Evolutionary conservation across 176 grass and related monocot species (phyloP).

Genomic region (Elaeis guineensis): DNA sequence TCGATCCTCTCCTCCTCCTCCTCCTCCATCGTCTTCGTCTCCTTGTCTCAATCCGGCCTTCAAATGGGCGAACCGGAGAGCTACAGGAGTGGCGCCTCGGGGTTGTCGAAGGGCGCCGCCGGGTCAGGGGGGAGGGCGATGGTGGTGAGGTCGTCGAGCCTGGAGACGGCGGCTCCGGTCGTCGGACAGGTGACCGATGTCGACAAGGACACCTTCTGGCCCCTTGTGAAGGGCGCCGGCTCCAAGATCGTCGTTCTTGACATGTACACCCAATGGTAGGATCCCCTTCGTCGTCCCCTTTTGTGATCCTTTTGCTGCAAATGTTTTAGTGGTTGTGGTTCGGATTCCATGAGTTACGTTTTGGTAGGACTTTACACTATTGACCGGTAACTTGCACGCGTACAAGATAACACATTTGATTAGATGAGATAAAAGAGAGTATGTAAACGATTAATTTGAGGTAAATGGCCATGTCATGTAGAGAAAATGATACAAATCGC

Average conservation of each 20-base stretch:
- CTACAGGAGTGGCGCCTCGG: slow-evolving; percentile 9
- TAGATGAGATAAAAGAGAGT: too few species aligned
- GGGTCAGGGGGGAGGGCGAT: neutral
- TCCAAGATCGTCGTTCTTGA: slow-evolving; percentile 81
- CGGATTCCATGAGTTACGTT: too few species aligned
- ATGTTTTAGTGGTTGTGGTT: too few species aligned
- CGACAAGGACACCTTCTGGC: slow-evolving; percentile 94
- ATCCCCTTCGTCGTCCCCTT: too few species aligned
- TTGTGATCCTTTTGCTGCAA: too few species aligned
- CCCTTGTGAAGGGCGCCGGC: slow-evolving; percentile 73
- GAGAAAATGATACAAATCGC: too few species aligned
- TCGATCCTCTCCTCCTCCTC: slow-evolving; percentile 19
- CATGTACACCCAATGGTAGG: slow-evolving; percentile 97
- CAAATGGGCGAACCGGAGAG: slow-evolving; percentile 12
- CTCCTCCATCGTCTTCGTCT: neutral
- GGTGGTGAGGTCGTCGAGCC: slow-evolving; percentile 35
- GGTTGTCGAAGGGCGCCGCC: neutral
- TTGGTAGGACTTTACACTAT: too few species aligned
- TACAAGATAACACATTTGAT: too few species aligned
- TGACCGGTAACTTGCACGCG: too few species aligned
- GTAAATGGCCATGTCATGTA: too few species aligned
- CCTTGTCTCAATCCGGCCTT: neutral
- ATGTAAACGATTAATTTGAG: too few species aligned
- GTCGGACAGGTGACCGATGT: slow-evolving; percentile 80
- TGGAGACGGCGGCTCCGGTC: slow-evolving; percentile 47